phyloP scores from a whole-genome alignment of 2,329 filamentous ascomycete genomes.

The Sclerotinia glacialis region DNA sequence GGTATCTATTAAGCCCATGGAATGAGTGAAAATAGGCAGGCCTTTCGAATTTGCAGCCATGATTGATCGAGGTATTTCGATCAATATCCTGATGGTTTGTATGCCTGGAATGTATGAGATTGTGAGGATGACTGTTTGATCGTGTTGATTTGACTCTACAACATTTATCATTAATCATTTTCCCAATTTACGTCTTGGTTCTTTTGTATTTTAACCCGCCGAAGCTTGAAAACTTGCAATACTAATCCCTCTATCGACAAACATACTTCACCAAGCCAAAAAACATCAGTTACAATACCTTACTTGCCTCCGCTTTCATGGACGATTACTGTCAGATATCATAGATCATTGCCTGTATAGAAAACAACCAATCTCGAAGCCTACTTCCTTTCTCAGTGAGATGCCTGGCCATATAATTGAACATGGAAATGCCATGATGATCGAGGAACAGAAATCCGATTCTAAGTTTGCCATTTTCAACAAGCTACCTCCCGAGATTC shows the following conservation, averaged over 20 bases:
- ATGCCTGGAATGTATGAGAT: neutral
- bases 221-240: neutral
- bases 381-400: too few relatives aligned
- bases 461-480: too few relatives aligned
- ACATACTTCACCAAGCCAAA: rapidly evolving
- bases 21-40: neutral
- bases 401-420: too few relatives aligned
- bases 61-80: neutral
- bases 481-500: too few relatives aligned
- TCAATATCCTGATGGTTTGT: neutral
- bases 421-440: too few relatives aligned
- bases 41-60: neutral
- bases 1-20: neutral
- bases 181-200: neutral
- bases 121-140: neutral
- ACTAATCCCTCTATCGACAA: neutral
- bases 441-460: too few relatives aligned
- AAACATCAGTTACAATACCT: too few relatives aligned
- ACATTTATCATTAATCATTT: neutral
- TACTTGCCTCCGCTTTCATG: neutral
- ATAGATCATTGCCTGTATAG: neutral
- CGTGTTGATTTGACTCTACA: neutral
- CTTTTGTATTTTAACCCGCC: neutral
- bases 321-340: neutral
- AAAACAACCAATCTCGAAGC: too few relatives aligned